Base-by-base conservation (phyloP, 2,329 filamentous ascomycete genomes). In the Fusarium sp. region DNA sequence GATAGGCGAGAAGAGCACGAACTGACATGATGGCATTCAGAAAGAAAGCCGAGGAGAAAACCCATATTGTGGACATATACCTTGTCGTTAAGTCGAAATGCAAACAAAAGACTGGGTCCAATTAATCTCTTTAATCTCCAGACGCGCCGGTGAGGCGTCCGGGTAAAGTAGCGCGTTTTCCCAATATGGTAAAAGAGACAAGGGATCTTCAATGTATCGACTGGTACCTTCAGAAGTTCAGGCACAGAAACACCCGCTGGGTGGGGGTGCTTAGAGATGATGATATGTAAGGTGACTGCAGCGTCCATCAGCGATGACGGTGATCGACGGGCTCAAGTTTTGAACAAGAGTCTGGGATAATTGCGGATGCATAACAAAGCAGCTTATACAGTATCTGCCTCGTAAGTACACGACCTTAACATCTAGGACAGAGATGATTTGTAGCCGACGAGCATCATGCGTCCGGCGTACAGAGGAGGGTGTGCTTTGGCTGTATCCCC, bases 81-180 rank as follows among this genome's bases (percentile, higher is more conserved):
- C 46, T 53, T 68, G 58, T 51, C 53, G 47, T 52, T 60, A 49
- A 70, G 43, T 58, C 43, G 46, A 69, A 61, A 32, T 59, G 53
- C 38, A 65, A 73, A 63, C 64, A 60, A 72, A 71, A 62, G 52
- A 53, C 60, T 73, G 71, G 70, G 40, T 24, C 58, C 24, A 24
- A 63, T 68, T 71, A 73, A 75, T 76, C 62, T 72, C 64, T 51
- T 60, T 71, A 76, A 75, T 75, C 71, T 75, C 71, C 65, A 64
- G 62, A 59, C 70, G 59, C 72, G 72, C 67, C 62, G 63, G 68
- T 73, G 73, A 75, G 70, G 66, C 68, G 70, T 65, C 66, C 55
- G 49, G 50, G 32, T 57, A 55, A 25, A 55, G 70, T 60, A 70
- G 68, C 45, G 67, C 51, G 63, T 66, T 60, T 46, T 52, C 59